Base-by-base conservation (phyloP, 225 moss, liverwort and hornwort genomes). In the Pseudoscleropodium purum region DNA sequence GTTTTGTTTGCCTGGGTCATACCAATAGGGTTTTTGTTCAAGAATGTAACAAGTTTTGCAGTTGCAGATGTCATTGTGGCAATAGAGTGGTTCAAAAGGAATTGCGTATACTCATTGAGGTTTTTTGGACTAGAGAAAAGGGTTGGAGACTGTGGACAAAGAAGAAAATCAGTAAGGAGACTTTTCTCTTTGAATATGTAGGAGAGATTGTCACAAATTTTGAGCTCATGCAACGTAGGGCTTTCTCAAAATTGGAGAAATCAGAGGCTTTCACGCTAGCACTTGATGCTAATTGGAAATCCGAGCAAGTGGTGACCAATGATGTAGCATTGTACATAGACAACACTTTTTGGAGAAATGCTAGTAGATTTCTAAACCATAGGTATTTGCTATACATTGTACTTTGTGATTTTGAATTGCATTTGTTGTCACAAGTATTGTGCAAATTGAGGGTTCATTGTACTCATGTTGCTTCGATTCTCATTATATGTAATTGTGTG, bases 41-140 rank as follows among this genome's bases (percentile, higher is more conserved):
- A 72, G 72, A 72, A 25, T 72, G 41, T 16, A 29, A 30, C 8
- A 15, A 47, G 0, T 75, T 25, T 26, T 72, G 25, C 26, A n/a
- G 0, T 5, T 72, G 25, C 25, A 3, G 14, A 41, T 14, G 41
- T 72, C 30, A 4, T 2, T 66, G 2, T 3, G 4, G 5, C 8
- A 18, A 65, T 4, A 33, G 33, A 65, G 33, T 65, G 15, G 65
- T 37, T 65, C 30, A 33, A 2, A 65, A 30, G 30, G 31, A 33
- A 65, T 31, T 39, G 7, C 1, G 12, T 12, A 70, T 72, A 17
- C 9, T 30, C 30, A 18, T 75, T 2, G 75, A 47, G 47, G 17
- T 47, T 6, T 5, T 51, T 11, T 51, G 11, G 51, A 11, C 10
- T 51, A 9, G 51, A 51, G 11, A 51, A 13, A 51, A 51, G 51